Evolutionary conservation across 208 protist species (phyloP).

Genomic region (Wallacemonas rigidus): DNA sequence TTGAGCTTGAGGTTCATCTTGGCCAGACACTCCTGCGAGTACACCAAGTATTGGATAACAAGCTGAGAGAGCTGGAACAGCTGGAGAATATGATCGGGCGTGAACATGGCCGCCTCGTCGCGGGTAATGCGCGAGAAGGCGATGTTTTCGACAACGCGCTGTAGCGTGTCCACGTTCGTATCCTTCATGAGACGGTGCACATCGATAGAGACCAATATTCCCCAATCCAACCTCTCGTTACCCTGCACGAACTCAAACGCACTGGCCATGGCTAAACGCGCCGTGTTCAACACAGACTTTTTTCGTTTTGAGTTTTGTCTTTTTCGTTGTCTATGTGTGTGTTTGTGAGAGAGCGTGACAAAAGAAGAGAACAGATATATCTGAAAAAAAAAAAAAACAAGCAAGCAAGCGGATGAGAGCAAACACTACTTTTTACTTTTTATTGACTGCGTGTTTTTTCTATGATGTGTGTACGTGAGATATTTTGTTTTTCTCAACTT

Average conservation of each 20-base stretch:
- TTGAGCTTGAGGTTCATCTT: conserved; percentile 82
- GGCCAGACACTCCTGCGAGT: conserved; percentile 84
- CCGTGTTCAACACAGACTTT: too few species aligned
- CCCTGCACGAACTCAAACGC: conserved; percentile 82
- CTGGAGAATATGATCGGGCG: conserved; percentile 82
- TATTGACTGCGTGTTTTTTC: too few species aligned
- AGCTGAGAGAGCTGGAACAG: conserved; percentile 85
- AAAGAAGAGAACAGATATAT: background rate
- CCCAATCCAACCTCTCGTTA: conserved; percentile 90
- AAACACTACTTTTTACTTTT: background rate
- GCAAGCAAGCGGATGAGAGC: conserved; percentile 1
- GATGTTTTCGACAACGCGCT: conserved; percentile 88
- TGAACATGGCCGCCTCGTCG: conserved; percentile 89
- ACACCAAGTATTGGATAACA: conserved; percentile 89
- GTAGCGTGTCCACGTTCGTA: conserved; percentile 84
- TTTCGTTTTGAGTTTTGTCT: too few species aligned
- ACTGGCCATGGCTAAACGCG: conserved; percentile 10
- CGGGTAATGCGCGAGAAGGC: conserved; percentile 84
- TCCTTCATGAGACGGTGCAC: conserved; percentile 76
- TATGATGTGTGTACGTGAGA: too few species aligned
- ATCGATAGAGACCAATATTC: conserved; percentile 86
- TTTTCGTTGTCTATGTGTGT: too few species aligned
- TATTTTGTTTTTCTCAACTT: too few species aligned
- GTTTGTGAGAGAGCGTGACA: background rate
- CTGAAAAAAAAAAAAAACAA: background rate